Evolutionary conservation across 2,329 filamentous ascomycete species (phyloP), one percentile per base, ranked within the genome.

Genomic region (Ophidiomyces ophidiicola): DNA sequence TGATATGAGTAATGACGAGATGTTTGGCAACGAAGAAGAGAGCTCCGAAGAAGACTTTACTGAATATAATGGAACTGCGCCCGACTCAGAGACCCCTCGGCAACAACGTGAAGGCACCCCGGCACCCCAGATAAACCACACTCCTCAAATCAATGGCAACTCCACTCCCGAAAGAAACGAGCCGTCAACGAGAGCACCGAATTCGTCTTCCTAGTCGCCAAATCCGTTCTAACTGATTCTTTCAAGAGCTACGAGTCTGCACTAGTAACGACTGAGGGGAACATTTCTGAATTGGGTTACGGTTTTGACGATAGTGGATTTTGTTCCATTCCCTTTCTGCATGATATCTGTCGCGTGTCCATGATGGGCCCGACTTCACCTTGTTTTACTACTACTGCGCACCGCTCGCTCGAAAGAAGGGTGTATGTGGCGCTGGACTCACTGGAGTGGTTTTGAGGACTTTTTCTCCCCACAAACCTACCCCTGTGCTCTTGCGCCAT

Each of bases 1-100:
- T 51, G 85, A 90, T 62, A 82, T 82, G 58, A 79, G 86, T 62
- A 86, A 94, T 57, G 78, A 82, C 48, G 86, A 94, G 54, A 88
- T 94, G 79, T 93, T 94, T 64, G 85, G 94, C 61, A 80, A 86
- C 53, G 84, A 92, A 56, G 74, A 78, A 52, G 83, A 92, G 56
- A 83, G 84, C 60, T 6, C 7, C 7, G 7, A 23, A 17, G 18
- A 12, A n/a, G 38, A 30, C 6, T 6, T 8, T 5, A 86, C 94
- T 57, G 71, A 87, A 47, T 40, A 30, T 10, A 68, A 67, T 43
- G 60, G 69, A 32, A 40, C 54, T 29, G 55, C 57, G 32, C 50
- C 58, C 20, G 50, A 50, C 37, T 50, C 50, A 23, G 36, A 33
- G 11, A 6, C 31, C 12, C 17, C 37, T 11, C 56, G 67, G 45